These are phyloP conservation scores for Gomphus bonarii DNA, from an alignment of 1,284 basidiomycete species.

Conservation along the genomic window DNA sequence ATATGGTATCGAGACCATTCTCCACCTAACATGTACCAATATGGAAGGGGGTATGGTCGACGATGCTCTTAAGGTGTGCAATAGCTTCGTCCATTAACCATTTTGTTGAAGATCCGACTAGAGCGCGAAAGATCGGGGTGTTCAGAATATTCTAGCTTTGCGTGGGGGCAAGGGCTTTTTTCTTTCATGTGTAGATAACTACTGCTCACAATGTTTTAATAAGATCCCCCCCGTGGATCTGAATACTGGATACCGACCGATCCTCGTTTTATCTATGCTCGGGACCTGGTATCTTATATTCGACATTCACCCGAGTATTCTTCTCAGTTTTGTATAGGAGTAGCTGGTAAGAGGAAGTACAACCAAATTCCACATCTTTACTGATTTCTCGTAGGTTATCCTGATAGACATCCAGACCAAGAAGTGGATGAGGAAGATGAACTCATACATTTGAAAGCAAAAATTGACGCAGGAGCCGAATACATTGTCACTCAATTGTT, in stretches of 20 bases:
- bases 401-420: constrained; percentile 81
- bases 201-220: constrained; percentile 9
- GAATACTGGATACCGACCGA: constrained; percentile 89
- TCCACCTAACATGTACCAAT: constrained; percentile 98
- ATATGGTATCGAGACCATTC: constrained; percentile 71
- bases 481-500: constrained; percentile 98
- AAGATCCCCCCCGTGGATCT: constrained; percentile 84
- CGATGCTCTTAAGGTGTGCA: constrained; percentile 63
- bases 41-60: constrained; percentile 87
- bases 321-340: constrained; percentile 85
- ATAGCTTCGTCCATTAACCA: background rate
- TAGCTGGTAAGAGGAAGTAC: constrained; percentile 51
- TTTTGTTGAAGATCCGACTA: constrained; percentile 22
- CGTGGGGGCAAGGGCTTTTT: constrained; percentile 58
- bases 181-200: background rate
- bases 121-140: constrained; percentile 75
- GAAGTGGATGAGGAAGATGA: constrained; percentile 57
- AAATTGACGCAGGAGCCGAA: constrained; percentile 91
- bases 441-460: constrained; percentile 71
- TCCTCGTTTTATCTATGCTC: constrained; percentile 77
- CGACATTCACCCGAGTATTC: constrained; percentile 71
- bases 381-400: constrained; percentile 56
- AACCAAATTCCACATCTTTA: background rate
- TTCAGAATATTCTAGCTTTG: constrained; percentile 87
- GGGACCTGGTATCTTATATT: constrained; percentile 90